Evolutionary conservation across 768 basidiomycete species (phyloP).

Genomic region (Boletus speciosus): DNA sequence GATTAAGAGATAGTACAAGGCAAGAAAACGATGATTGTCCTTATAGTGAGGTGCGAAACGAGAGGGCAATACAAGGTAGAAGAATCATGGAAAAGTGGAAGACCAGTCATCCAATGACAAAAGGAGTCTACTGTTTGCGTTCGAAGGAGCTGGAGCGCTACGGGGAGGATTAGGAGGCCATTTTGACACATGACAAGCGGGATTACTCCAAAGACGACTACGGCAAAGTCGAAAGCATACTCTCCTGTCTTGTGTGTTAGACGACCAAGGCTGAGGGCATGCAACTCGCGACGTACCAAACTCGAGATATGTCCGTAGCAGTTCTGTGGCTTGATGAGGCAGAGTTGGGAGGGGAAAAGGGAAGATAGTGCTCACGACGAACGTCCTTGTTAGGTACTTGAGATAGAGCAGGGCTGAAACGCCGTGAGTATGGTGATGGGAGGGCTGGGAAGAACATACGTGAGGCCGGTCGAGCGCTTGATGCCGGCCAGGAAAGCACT

Average conservation of each 20-base stretch:
- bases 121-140: conserved; percentile 31
- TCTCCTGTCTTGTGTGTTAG: conserved; percentile 50
- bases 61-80: background rate
- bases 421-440: background rate
- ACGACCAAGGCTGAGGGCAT: background rate
- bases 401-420: conserved; percentile 61
- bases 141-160: conserved; percentile 78
- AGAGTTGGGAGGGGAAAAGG: background rate
- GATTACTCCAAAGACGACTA: conserved; percentile 74
- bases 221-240: conserved; percentile 82
- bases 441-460: conserved; percentile 47
- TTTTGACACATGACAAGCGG: background rate
- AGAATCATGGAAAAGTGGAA: background rate
- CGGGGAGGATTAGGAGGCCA: conserved; percentile 1
- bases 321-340: conserved; percentile 41
- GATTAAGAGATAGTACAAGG: conserved; percentile 14
- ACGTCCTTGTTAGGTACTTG: conserved; percentile 87
- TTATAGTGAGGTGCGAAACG: background rate
- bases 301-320: conserved; percentile 77
- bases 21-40: background rate
- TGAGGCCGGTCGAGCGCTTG: conserved; percentile 78
- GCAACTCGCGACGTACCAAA: conserved; percentile 47
- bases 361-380: conserved; percentile 56
- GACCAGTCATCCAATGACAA: background rate
- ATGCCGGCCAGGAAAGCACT: conserved; percentile 83